Conservation (phyloP, 805 yeast genomes). For the Schizosaccharomyces japonicus region DNA sequence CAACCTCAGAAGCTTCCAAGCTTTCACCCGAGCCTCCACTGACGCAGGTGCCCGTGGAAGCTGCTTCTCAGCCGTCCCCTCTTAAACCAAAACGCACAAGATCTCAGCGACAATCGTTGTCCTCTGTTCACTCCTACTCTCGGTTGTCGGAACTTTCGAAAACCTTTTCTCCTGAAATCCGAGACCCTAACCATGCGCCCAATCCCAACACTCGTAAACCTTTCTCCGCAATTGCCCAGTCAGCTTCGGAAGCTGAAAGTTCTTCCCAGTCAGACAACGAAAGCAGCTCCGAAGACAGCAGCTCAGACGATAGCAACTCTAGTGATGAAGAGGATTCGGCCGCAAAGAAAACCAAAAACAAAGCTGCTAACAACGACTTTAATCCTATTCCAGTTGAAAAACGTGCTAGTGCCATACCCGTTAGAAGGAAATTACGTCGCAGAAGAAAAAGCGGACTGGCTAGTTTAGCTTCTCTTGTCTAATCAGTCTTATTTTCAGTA, state of each 20-base stretch:
- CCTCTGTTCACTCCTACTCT: too few relatives aligned
- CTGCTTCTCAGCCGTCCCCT: too few relatives aligned
- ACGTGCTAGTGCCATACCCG: neutral
- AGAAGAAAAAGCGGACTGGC: neutral
- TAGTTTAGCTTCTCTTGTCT: neutral
- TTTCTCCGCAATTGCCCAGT: neutral
- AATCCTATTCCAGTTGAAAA: neutral
- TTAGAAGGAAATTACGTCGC: neutral
- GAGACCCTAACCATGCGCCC: neutral
- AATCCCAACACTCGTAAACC: neutral
- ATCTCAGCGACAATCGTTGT: too few relatives aligned
- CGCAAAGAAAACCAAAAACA: too few relatives aligned
- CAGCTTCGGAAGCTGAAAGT: neutral
- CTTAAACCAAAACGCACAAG: too few relatives aligned
- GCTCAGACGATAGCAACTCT: neutral
- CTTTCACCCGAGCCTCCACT: too few relatives aligned
- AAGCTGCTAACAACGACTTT: too few relatives aligned
- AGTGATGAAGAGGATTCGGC: neutral
- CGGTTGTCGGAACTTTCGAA: neutral
- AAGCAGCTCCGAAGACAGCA: neutral
- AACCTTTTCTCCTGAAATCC: constrained; percentile 3
- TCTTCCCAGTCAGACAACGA: neutral
- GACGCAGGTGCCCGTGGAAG: too few relatives aligned
- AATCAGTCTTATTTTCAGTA: too few relatives aligned
- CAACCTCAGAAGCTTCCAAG: too few relatives aligned